Evolutionary conservation across 164 flowering plant species (phyloP).

Genomic region (Dillenia suffruticosa): DNA sequence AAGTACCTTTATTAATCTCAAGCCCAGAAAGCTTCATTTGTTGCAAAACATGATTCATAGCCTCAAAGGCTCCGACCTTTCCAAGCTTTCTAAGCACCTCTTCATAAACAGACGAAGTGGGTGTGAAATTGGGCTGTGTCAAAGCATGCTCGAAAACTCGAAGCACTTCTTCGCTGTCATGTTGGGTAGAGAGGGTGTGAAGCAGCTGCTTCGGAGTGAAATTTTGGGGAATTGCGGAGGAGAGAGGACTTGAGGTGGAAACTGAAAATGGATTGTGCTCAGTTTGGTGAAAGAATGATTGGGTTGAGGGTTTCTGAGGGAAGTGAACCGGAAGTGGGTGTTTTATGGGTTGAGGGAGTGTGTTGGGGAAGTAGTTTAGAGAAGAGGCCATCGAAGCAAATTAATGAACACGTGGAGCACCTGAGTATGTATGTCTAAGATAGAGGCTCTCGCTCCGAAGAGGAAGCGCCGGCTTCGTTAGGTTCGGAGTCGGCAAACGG

Average conservation of each 20-base stretch:
- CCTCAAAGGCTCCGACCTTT: slow-evolving; percentile 45
- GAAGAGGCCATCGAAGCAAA: slow-evolving; percentile 44
- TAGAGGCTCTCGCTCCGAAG: no score
- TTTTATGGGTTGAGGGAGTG: slow-evolving; percentile 12
- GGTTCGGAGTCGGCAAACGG: no score
- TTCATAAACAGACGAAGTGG: slow-evolving; percentile 41
- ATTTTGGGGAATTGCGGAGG: slow-evolving; percentile 43
- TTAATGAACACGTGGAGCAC: slow-evolving; percentile 15
- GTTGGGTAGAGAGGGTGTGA: slow-evolving; percentile 42
- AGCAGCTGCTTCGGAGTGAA: slow-evolving; percentile 69
- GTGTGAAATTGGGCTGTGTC: slow-evolving; percentile 59
- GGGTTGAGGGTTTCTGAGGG: slow-evolving; percentile 16
- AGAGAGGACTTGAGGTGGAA: slow-evolving; percentile 12
- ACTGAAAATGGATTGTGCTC: slow-evolving; percentile 15
- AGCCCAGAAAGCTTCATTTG: slow-evolving; percentile 44
- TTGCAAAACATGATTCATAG: slow-evolving; percentile 40
- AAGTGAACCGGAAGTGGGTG: slow-evolving; percentile 15
- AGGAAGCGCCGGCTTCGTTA: no score
- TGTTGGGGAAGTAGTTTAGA: slow-evolving; percentile 33
- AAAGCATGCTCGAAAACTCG: slow-evolving; percentile 62
- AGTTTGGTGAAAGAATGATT: slow-evolving; percentile 12
- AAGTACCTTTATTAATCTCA: slow-evolving; percentile 36
- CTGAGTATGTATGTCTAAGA: not conserved
- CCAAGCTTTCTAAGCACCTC: slow-evolving; percentile 70
- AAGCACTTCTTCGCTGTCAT: slow-evolving; percentile 44